Conservation (phyloP, 208 protist genomes). For the Trichomonas tenax region DNA sequence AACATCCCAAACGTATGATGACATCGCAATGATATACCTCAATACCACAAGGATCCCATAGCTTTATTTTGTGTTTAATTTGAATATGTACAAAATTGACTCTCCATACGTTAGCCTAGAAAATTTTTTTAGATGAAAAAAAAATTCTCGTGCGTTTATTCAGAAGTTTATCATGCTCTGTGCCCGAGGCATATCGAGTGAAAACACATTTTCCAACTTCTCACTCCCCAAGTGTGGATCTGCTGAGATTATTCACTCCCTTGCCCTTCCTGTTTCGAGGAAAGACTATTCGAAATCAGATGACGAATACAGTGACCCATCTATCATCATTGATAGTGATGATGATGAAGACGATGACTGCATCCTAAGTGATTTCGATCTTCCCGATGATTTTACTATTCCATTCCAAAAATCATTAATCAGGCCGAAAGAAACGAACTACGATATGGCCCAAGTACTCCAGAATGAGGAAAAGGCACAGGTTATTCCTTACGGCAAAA, state of each 20-base stretch:
- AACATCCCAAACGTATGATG: too few relatives aligned
- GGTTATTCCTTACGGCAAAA: neutral
- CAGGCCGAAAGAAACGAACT: neutral
- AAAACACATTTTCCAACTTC: neutral
- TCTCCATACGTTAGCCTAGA: neutral
- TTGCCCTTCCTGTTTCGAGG: neutral
- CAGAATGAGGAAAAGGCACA: neutral
- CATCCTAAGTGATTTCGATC: neutral
- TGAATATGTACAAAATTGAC: neutral
- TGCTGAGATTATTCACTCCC: neutral
- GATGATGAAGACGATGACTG: neutral
- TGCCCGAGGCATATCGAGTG: neutral
- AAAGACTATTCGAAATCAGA: neutral
- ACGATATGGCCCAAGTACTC: neutral
- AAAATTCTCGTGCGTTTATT: neutral
- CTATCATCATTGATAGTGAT: neutral
- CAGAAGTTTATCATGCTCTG: neutral
- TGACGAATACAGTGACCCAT: neutral
- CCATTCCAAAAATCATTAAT: neutral
- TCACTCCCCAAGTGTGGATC: neutral
- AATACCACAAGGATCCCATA: too few relatives aligned
- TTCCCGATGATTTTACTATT: neutral
- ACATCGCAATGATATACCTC: too few relatives aligned
- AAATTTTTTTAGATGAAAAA: neutral
- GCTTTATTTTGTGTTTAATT: too few relatives aligned